phyloP scores from a whole-genome alignment of 2,329 filamentous ascomycete genomes.

The Sporothrix curviconia region DNA sequence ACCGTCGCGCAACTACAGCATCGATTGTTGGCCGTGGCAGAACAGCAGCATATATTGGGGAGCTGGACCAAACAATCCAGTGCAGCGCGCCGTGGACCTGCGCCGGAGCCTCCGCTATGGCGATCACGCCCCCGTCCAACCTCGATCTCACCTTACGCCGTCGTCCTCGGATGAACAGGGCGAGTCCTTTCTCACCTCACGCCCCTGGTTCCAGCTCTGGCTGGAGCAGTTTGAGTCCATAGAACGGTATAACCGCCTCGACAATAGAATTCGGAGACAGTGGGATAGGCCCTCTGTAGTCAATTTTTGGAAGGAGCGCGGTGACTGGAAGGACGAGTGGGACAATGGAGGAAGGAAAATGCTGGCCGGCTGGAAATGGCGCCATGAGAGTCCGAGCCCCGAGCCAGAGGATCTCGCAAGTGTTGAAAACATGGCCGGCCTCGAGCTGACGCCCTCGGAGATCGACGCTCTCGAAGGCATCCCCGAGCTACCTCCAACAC shows the following conservation, averaged over 20 bases:
- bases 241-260: background rate
- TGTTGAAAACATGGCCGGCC: background rate
- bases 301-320: background rate
- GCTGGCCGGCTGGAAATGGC: background rate
- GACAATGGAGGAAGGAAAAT: too few relatives aligned
- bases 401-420: background rate
- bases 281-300: background rate
- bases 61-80: background rate
- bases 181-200: background rate
- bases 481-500: background rate
- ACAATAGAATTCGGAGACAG: background rate
- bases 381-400: background rate
- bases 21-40: background rate
- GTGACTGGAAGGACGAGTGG: background rate
- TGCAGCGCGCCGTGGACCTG: background rate
- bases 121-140: background rate
- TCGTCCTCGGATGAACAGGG: background rate
- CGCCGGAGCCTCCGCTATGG: background rate
- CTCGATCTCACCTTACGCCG: background rate
- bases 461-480: background rate
- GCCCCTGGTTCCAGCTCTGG: background rate
- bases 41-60: too few relatives aligned
- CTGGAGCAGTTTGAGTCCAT: background rate
- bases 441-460: background rate
- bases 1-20: background rate